A percentile compares a stretch with the other conserved stretches of the same genome.
Evolutionary conservation across 2,329 filamentous ascomycete genomes (phyloP).

Genomic region (Apiospora malaysiana): DNA sequence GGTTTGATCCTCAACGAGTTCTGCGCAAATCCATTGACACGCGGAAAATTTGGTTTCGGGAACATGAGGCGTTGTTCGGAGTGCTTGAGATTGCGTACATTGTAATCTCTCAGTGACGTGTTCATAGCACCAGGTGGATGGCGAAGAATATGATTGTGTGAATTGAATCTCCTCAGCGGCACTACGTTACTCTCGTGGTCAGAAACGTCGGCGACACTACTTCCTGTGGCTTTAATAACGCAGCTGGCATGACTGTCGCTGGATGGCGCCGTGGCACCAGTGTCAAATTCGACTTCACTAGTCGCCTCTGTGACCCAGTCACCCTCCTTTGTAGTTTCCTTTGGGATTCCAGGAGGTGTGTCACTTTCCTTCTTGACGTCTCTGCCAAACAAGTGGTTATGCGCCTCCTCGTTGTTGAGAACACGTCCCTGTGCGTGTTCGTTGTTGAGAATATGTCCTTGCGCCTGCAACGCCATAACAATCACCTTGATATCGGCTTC

Average conservation of each 20-base stretch:
- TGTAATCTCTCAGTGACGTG: not conserved
- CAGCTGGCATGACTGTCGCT: not conserved
- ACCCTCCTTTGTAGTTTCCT: conserved; percentile 36
- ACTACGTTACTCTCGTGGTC: conserved; percentile 35
- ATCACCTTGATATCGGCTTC: not conserved
- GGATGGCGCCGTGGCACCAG: conserved; percentile 3
- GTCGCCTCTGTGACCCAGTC: conserved; percentile 48
- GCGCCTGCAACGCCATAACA: not conserved
- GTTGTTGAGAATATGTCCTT: not conserved
- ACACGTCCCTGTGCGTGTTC: conserved; percentile 2
- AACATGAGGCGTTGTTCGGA: conserved; percentile 26
- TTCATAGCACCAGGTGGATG: conserved; percentile 23
- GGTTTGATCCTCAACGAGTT: conserved; percentile 28
- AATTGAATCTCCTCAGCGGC: conserved; percentile 16
- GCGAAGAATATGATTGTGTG: conserved; percentile 31
- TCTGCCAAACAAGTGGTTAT: conserved; percentile 14
- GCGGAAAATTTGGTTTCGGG: not conserved
- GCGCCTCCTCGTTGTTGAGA: not conserved
- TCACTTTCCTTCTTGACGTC: not conserved
- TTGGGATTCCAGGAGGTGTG: not conserved
- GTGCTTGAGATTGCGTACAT: conserved; percentile 26
- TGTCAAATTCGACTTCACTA: conserved; percentile 37
- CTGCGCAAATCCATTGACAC: conserved; percentile 27
- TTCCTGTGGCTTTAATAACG: conserved; percentile 40
- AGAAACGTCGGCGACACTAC: conserved; percentile 53